Base-by-base conservation (phyloP, 2,329 filamentous ascomycete genomes). In the Claviceps quebecensis region DNA sequence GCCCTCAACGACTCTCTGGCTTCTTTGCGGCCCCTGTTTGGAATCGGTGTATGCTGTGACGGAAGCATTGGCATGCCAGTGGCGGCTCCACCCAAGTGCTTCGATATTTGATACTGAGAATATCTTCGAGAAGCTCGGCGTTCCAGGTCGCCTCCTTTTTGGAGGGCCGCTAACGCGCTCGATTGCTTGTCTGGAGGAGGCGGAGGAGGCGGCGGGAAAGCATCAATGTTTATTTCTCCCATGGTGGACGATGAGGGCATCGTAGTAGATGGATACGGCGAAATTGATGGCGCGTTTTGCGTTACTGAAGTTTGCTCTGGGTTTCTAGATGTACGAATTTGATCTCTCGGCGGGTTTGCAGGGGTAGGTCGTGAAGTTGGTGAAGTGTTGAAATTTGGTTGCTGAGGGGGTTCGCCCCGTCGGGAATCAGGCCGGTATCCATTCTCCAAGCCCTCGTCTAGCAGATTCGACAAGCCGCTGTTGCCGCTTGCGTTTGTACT, bases 21-120 rank as follows among this genome's bases (percentile, higher is more conserved):
- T 65, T 94, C 88, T 38, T 71, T 74, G 54, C 87, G 78, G 34
- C 88, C 88, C 55, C 90, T 78, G 62, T 95, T 95, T 5, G 90
- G 90, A 56, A 91, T 77, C 1, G 87, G 87, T 4, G 84, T 84
- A 55, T 83, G 88, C 63, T 94, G 88, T 29, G 86, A 75, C 26
- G 91, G 89, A 19, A 97, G 78, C 62, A 94, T 86, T 6, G 90
- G 88, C 16, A 97, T 84, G 19, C 87, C 88, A 66, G 83, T 89
- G 16, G 86, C 78, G 40, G 84, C 83, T 16, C 82, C 78, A 11
- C 91, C 91, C 2, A 97, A 73, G 60, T 95, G 89, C 63, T 96
- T 97, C 45, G 88, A 87, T 58, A 98, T 95, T 63, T 98, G 93
- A 64, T 97, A 98, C 50, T 89, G 86, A 2, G 93, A 97, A 64